Evolutionary conservation across 176 grass and related monocot species (phyloP).

Genomic region (Pontederia paniculata): DNA sequence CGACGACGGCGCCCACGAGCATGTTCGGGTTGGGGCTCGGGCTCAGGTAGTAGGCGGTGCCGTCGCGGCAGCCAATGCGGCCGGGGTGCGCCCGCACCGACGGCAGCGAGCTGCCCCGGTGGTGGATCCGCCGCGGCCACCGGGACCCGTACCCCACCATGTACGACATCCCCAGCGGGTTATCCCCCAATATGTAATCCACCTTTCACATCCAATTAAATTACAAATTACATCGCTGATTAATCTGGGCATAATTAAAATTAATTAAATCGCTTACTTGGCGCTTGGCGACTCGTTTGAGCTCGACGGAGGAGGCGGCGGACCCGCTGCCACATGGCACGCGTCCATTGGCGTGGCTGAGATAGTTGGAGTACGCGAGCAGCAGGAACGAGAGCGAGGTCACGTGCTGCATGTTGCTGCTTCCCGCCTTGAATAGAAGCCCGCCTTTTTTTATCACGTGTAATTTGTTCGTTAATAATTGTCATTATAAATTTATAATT

Average conservation of each 20-base stretch:
- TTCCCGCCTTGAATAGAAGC: slow-evolving; percentile 69
- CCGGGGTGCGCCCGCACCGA: slow-evolving; percentile 43
- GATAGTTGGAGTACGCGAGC: slow-evolving; percentile 80
- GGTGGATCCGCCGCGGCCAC: slow-evolving; percentile 75
- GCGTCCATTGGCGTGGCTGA: slow-evolving; percentile 65
- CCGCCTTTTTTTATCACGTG: slow-evolving; percentile 30
- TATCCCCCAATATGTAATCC: slow-evolving; percentile 87
- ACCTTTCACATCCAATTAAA: slow-evolving; percentile 29
- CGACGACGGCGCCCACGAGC: slow-evolving; percentile 63
- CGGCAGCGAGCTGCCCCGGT: slow-evolving; percentile 70
- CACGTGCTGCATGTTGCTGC: slow-evolving; percentile 99
- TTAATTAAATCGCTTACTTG: slow-evolving; percentile 24
- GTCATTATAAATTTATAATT: not conserved
- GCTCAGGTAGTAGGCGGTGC: slow-evolving; percentile 46
- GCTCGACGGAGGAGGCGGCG: slow-evolving; percentile 37
- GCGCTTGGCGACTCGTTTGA: slow-evolving; percentile 69
- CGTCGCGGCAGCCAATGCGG: slow-evolving; percentile 57
- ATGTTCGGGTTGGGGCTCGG: slow-evolving; percentile 56
- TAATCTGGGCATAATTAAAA: too few species aligned
- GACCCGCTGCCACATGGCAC: slow-evolving; percentile 36
- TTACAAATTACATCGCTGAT: not conserved
- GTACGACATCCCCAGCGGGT: slow-evolving; percentile 89
- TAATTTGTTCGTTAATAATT: not conserved
- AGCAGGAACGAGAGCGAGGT: slow-evolving; percentile 84
- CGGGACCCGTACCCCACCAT: slow-evolving; percentile 75